These are phyloP conservation scores for Biancaea sappan DNA, from an alignment of 306 rosid genomes.

Conservation along the genomic window DNA sequence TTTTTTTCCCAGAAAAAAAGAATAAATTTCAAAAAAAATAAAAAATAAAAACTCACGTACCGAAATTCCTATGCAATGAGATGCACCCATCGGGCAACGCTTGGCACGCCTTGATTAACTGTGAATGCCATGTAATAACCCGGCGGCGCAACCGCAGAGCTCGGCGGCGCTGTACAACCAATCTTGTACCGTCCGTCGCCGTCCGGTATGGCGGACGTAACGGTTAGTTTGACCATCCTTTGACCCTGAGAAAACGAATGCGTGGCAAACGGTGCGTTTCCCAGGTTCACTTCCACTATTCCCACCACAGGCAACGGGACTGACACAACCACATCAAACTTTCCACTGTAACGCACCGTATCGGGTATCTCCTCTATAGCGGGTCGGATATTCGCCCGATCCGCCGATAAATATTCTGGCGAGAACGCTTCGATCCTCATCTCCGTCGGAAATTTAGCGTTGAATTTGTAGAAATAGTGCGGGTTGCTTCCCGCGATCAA, in stretches of 20 bases:
- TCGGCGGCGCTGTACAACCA: conserved; percentile 67
- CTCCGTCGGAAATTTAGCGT: conserved; percentile 68
- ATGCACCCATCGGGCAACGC: conserved; percentile 82
- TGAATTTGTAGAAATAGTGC: conserved; percentile 57
- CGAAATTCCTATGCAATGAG: conserved; percentile 7
- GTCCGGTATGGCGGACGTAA: conserved; percentile 49
- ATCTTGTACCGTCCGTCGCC: conserved; percentile 50
- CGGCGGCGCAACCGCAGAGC: conserved; percentile 76
- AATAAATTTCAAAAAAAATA: background rate
- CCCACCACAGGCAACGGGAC: conserved; percentile 73
- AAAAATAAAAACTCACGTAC: background rate
- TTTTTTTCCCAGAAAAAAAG: background rate
- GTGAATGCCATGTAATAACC: conserved; percentile 90
- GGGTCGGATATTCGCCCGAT: conserved; percentile 67
- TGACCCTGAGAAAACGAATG: conserved; percentile 95
- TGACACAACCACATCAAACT: conserved; percentile 57
- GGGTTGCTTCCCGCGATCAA: conserved; percentile 84
- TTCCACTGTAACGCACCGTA: conserved; percentile 53
- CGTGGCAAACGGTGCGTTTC: conserved; percentile 77
- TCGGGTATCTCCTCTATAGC: conserved; percentile 53
- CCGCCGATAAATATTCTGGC: conserved; percentile 70
- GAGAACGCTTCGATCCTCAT: conserved; percentile 75
- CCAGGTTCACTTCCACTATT: conserved; percentile 71
- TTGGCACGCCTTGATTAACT: conserved; percentile 90
- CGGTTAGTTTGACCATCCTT: conserved; percentile 71